Evolutionary conservation across 2,329 filamentous ascomycete genomes (phyloP), one percentile per base, ranked within the genome.

Genomic region (Daldinia sp.): DNA sequence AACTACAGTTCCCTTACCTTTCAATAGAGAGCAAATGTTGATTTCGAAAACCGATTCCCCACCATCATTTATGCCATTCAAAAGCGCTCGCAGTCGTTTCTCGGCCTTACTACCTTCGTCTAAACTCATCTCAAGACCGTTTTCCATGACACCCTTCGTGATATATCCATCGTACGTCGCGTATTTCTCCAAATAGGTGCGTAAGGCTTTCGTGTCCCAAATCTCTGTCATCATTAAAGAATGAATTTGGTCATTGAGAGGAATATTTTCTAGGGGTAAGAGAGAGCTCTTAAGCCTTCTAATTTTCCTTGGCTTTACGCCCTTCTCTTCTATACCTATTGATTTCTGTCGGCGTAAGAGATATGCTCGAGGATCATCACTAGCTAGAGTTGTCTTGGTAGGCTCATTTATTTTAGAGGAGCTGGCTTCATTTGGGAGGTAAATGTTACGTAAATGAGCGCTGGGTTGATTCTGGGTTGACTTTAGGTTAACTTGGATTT

Each of bases 261-360:
- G 66, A 5, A 66, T 60, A 35, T 68, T 72, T 49, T 75, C 73
- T 3, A 76, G 52, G 9, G 74, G 74, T 56, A 75, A 39, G 13
- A 74, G 68, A 43, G 57, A 68, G 27, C 72, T 75, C 53, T 74
- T 75, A 23, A 71, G 9, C 21, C 73, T 71, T 39, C 68, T 71
- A 25, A 68, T 23, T 41, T 70, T 75, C 59, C 27, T 71, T 23
- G 59, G 62, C 15, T 56, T 67, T 13, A 53, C 25, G 8, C 25
- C 37, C 8, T n/a, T 56, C 27, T 60, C 64, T 17, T 63, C 66
- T 30, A 66, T 64, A 34, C 66, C 68, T 32, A 71, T 64, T 0
- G 73, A 75, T 49, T 74, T 76, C 54, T 76, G 74, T 43, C 72
- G 68, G 8, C 74, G 72, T 17, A 75, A 52, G 19, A 76, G 70